Base-by-base conservation (phyloP, 2,329 filamentous ascomycete species). In the Phoma sp. region DNA sequence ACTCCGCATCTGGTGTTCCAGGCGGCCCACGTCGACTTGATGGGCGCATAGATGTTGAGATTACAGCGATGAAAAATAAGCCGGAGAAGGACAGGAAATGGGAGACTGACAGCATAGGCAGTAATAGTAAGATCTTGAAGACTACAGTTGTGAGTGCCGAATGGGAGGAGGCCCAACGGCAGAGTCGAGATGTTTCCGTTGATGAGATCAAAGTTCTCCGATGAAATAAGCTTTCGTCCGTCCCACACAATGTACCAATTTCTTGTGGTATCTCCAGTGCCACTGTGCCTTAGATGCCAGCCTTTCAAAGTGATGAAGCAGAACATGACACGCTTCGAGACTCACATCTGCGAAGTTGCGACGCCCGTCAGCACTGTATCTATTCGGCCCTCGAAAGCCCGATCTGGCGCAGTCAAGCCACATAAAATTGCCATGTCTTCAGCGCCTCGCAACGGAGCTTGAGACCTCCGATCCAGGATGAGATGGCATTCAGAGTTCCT, bases 91-190 rank as follows among this genome's bases (percentile, higher is more conserved):
- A 68, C 11, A 66, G 53, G 43, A 69, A 59, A 45, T 73, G 69
- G 70, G 70, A 74, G 36, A 67, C 63, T 1, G 67, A 68, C 36
- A 74, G 70, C 47, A 71, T 60, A 14, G 69, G 65, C 1, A 72
- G 66, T 39, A 64, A 68, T 45, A 65, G 69, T 2, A 71, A 71
- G 54, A 74, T 74, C 27, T 44, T 74, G 54, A 74, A 72, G 55
- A 74, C 71, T 4, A 74, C 70, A 4, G 69, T 70, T 9, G 64
- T 74, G 3, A 71, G 66, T 58, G 65, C 71, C 4, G 68, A 69
- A 38, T 74, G 70, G 69, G 68, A 72, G 38, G 70, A 73, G 45
- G 60, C 61, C 5, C 55, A 64, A 29, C 47, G 54, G 6, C 62
- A 58, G 38, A 62, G 63, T 36, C 42, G 54, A 25, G 62, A 64